Evolutionary conservation across 352 stramenopile species (phyloP).

Genomic region (Phytophthora kernoviae): DNA sequence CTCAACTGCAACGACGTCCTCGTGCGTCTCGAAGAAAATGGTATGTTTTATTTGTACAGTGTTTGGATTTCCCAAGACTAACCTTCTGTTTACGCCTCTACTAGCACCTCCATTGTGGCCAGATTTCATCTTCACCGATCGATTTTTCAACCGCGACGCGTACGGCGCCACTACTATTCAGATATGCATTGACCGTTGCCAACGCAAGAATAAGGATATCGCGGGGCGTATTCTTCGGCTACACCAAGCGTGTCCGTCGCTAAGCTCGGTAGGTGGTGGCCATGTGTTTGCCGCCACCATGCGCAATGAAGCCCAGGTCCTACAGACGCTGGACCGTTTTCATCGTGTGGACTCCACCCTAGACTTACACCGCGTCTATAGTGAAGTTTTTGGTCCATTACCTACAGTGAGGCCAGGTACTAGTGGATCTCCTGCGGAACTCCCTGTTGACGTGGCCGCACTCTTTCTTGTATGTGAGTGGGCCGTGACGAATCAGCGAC

Average conservation of each 20-base stretch:
- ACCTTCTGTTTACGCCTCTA: constrained; percentile 5
- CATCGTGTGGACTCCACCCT: constrained; percentile 76
- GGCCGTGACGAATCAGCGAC: constrained; percentile 80
- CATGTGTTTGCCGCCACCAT: constrained; percentile 44
- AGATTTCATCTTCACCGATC: constrained; percentile 65
- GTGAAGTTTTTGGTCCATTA: constrained; percentile 70
- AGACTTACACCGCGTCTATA: constrained; percentile 74
- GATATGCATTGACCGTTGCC: constrained; percentile 54
- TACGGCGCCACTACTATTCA: constrained; percentile 57
- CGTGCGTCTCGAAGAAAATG: constrained; percentile 81
- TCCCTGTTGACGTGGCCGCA: constrained; percentile 73
- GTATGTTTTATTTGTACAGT: constrained; percentile 39
- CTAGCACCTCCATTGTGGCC: constrained; percentile 75
- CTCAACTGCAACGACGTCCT: constrained; percentile 73
- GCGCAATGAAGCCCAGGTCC: constrained; percentile 76
- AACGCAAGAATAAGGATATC: constrained; percentile 57
- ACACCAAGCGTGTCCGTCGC: constrained; percentile 51
- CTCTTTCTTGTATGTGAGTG: constrained; percentile 85
- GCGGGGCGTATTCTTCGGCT: constrained; percentile 70
- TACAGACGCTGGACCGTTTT: constrained; percentile 83
- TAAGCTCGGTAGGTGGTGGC: constrained; percentile 27
- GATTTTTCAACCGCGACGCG: constrained; percentile 71
- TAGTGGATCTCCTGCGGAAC: constrained; percentile 26
- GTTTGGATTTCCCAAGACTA: background rate
- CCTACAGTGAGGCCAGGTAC: constrained; percentile 26